These are phyloP conservation scores for Persicaria tinctoria DNA, from an alignment of 148 eudicot species.

Conservation along the genomic window DNA sequence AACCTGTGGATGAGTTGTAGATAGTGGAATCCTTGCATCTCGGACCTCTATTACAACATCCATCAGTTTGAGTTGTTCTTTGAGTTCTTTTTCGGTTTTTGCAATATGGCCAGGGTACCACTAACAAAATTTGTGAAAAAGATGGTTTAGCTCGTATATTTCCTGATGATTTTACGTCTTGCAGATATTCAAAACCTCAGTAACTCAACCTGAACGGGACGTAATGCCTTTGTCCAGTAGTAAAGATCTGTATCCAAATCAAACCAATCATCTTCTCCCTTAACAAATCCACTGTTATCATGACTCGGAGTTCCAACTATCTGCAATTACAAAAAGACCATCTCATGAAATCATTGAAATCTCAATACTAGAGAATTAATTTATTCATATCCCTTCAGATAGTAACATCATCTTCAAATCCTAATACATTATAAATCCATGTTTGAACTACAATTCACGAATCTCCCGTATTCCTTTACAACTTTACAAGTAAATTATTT, in stretches of 20 bases:
- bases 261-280: slow-evolving; percentile 57
- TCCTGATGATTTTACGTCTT: neutral
- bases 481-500: neutral
- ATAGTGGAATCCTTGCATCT: slow-evolving; percentile 95
- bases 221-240: slow-evolving; percentile 76
- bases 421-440: neutral
- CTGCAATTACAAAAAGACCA: slow-evolving; percentile 27
- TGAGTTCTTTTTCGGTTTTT: slow-evolving; percentile 93
- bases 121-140: slow-evolving; percentile 23
- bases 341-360: neutral
- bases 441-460: neutral
- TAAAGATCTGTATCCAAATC: slow-evolving; percentile 70
- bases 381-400: neutral
- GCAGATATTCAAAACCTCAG: neutral
- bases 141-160: neutral
- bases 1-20: slow-evolving; percentile 95
- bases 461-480: neutral
- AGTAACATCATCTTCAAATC: neutral
- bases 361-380: neutral
- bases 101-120: slow-evolving; percentile 99
- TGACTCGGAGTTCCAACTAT: slow-evolving; percentile 51
- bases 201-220: slow-evolving; percentile 76
- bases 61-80: slow-evolving; percentile 92
- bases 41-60: slow-evolving; percentile 98
- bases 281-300: slow-evolving; percentile 18